Evolutionary conservation across 2,329 filamentous ascomycete genomes (phyloP), one percentile per base, ranked within the genome.

Genomic region (Colletotrichum sp.): DNA sequence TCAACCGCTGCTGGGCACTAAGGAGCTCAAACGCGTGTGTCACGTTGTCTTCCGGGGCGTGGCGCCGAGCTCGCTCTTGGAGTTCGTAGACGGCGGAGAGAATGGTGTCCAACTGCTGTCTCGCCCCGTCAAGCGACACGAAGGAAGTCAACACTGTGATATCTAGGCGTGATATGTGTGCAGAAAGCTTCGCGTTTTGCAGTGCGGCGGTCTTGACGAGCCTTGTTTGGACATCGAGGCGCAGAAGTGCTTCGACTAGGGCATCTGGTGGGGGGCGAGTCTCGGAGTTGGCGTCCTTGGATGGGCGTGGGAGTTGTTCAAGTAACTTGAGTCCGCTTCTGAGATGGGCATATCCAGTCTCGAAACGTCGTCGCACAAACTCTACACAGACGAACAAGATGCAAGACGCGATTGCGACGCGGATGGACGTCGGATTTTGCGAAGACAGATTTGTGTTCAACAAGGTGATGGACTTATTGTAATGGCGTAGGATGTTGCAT

Each of bases 321-420:
- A 87, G 75, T 15, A 87, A 76, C 57, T 78, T 83, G 6, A 87
- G 69, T 1, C 87, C 87, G 54, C 81, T 86, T n/a, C 81, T 80
- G 8, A 88, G 80, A 76, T 88, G 87, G 6, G 77, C 76, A 34
- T 83, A 81, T 15, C 82, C 84, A 0, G 82, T 78, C 8, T 77
- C 74, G 47, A 83, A 85, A 21, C 82, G 81, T 3, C 85, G 85
- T 29, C 80, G 80, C 2, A 85, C 63, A 21, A 81, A 78, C 72
- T 83, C 84, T 24, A 83, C 75, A 43, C 73, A 80, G 47, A 78
- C 78, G 66, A 86, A 85, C 0, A 86, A 21, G 6, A 84, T 70
- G 63, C 84, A 85, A 16, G 82, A 77, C 43, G 84, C 80, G 24
- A 86, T 80, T 1, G 82, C 81, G n/a, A 85, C 78, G 6, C 82